Evolutionary conservation across 176 grass and related monocot species (phyloP).

Genomic region (Raddia guianensis): DNA sequence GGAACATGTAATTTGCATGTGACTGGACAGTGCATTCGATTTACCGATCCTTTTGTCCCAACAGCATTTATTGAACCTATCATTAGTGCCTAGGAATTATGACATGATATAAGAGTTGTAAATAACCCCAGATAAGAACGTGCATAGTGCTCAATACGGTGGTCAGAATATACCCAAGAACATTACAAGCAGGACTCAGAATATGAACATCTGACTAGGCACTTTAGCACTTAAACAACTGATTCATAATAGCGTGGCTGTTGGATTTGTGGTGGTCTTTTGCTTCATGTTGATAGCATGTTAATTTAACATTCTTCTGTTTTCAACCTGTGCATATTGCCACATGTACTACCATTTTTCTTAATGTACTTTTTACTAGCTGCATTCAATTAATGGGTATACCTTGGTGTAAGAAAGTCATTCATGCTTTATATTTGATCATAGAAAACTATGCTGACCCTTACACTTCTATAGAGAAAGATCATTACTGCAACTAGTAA

Average conservation of each 20-base stretch:
- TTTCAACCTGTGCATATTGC: background rate
- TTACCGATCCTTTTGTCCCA: background rate
- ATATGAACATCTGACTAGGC: background rate
- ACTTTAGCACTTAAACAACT: background rate
- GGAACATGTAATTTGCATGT: background rate
- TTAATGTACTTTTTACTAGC: conserved; percentile 4
- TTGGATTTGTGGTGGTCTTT: conserved; percentile 3
- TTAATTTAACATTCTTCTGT: background rate
- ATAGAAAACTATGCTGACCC: background rate
- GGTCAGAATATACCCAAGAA: conserved; percentile 22
- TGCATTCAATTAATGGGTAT: background rate
- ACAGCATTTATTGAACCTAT: background rate
- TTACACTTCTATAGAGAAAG: background rate
- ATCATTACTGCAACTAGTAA: background rate
- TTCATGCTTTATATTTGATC: background rate
- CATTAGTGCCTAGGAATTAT: background rate
- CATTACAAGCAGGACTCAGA: background rate
- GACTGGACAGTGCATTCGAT: background rate
- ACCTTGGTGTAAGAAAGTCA: background rate
- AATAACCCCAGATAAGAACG: background rate
- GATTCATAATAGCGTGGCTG: conserved; percentile 7
- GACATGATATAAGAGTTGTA: background rate
- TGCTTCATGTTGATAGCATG: background rate
- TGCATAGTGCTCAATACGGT: background rate
- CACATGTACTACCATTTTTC: background rate